A percentile compares a stretch with the other conserved stretches of the same genome.
Evolutionary conservation across 805 yeast species (phyloP).

Genomic region (Ogataea allantospora): DNA sequence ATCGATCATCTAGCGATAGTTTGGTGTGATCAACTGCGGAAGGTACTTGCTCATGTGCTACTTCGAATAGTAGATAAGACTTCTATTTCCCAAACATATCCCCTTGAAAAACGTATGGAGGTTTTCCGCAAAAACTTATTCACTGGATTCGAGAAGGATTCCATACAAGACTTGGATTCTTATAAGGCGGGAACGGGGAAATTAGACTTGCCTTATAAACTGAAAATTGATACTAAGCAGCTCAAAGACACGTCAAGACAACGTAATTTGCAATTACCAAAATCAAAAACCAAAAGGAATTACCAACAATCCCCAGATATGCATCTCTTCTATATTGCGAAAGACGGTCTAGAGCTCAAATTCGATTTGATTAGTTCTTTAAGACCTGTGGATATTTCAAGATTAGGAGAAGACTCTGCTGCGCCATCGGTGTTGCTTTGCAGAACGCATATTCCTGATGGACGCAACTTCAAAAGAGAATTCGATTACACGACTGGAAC

Average conservation of each 20-base stretch:
- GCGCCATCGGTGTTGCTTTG: conserved; percentile 32
- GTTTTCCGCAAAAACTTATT: conserved; percentile 46
- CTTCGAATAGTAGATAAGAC: conserved; percentile 56
- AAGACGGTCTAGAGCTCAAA: conserved; percentile 28
- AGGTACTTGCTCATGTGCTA: conserved; percentile 55
- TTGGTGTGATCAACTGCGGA: conserved; percentile 90
- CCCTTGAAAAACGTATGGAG: conserved; percentile 56
- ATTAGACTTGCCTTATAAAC: conserved; percentile 19
- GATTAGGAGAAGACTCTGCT: conserved; percentile 20
- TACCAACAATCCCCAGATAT: conserved; percentile 28
- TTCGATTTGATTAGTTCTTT: conserved; percentile 34
- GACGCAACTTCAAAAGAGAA: conserved; percentile 20
- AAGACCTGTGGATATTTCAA: conserved; percentile 27
- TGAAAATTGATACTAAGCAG: conserved; percentile 35
- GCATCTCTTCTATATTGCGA: conserved; percentile 35
- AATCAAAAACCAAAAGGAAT: conserved; percentile 19
- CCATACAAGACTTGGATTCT: conserved; percentile 30
- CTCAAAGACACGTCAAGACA: conserved; percentile 32
- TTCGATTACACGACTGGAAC: conserved; percentile 39
- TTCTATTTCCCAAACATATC: conserved; percentile 47
- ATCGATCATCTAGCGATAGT: conserved; percentile 93
- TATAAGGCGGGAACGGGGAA: conserved; percentile 20
- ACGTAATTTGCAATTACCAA: conserved; percentile 30
- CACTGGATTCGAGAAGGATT: conserved; percentile 55
- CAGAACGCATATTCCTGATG: conserved; percentile 22